Evolutionary conservation across 2,329 filamentous ascomycete species (phyloP), one percentile per base, ranked within the genome.

Genomic region (Hysterium pulicare): DNA sequence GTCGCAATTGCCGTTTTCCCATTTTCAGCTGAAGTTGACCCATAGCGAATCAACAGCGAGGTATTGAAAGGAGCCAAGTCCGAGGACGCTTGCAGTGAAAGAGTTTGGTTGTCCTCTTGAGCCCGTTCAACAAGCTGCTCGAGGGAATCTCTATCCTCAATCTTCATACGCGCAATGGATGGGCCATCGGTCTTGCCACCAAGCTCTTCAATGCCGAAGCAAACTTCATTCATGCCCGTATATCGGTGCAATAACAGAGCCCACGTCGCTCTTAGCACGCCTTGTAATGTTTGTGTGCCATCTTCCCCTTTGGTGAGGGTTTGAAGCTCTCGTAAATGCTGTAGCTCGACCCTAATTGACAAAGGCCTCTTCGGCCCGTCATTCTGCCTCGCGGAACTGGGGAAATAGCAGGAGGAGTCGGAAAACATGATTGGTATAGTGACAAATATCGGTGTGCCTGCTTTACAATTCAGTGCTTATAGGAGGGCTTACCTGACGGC

Each of bases 161-260:
- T 32, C 10, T 36, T 28, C 11, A 50, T 16, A 30, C 45, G 19
- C 15, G 40, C 33, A 22, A 46, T 32, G 13, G 41, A 28, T 13
- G 24, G 24, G 7, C 24, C 24, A 7, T 7, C 7, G 13, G 24
- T 16, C 7, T 16, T 7, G n/a, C 36, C 39, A 19, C 54, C 48
- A 35, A 49, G 31, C 35, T 55, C 47, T 11, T 47, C 42, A 45
- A 69, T 71, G n/a, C 68, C 69, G 49, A 74, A 74, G 44, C 62
- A 70, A 6, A 67, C 58, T 6, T 62, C 37, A 30, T 52, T 36
- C 21, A 58, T 50, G 3, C 57, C 59, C 10, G 64, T 67, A 40
- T 65, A 68, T 38, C 40, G 52, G 2, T 55, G 55, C 38, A 69
- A 45, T 5, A 58, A 41, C 38, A 68, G 33, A 0, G 55, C 61